Evolutionary conservation across 768 basidiomycete genomes (phyloP).

Genomic region (Dioszegia aurantiaca): DNA sequence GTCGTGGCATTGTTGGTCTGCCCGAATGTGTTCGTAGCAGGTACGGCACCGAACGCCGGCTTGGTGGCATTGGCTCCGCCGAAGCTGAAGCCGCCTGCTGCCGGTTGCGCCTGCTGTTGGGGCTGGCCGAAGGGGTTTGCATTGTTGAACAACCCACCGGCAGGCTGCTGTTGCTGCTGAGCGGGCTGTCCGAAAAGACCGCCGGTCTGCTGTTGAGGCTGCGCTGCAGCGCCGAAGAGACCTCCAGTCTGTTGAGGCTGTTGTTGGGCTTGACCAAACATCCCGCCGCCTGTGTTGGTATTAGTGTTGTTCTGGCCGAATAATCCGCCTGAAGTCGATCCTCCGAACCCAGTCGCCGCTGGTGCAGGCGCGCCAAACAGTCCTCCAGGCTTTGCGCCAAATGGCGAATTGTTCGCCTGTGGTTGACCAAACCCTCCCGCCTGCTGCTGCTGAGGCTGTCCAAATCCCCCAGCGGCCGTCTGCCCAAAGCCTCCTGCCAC

Average conservation of each 20-base stretch:
- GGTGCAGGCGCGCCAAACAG: slow-evolving; percentile 25
- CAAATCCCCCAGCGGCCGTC: slow-evolving; percentile 37
- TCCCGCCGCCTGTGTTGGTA: slow-evolving; percentile 32
- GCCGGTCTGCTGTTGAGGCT: slow-evolving; percentile 26
- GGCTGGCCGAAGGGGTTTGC: slow-evolving; percentile 8
- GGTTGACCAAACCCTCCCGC: slow-evolving; percentile 41
- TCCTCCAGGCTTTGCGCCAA: slow-evolving; percentile 22
- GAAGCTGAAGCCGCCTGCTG: slow-evolving; percentile 40
- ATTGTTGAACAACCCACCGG: slow-evolving; percentile 38
- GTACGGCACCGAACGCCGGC: slow-evolving; percentile 21
- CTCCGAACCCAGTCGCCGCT: slow-evolving; percentile 24
- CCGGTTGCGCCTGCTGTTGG: slow-evolving; percentile 12
- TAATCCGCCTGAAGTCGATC: slow-evolving; percentile 54
- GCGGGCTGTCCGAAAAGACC: slow-evolving; percentile 45
- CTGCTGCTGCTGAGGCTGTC: slow-evolving; percentile 26
- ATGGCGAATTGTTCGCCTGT: slow-evolving; percentile 25
- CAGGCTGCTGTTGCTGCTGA: slow-evolving; percentile 43
- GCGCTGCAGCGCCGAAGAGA: slow-evolving; percentile 53
- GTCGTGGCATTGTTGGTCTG: slow-evolving; percentile 35
- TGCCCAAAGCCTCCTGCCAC: slow-evolving; percentile 22
- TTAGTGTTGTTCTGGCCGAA: slow-evolving; percentile 22
- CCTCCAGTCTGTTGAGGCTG: slow-evolving; percentile 53
- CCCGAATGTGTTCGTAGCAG: slow-evolving; percentile 45
- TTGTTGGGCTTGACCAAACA: slow-evolving; percentile 44
- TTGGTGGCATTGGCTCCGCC: slow-evolving; percentile 16